Conservation (phyloP, 495 filamentous ascomycete genomes). For the Delitschia confertaspora region DNA sequence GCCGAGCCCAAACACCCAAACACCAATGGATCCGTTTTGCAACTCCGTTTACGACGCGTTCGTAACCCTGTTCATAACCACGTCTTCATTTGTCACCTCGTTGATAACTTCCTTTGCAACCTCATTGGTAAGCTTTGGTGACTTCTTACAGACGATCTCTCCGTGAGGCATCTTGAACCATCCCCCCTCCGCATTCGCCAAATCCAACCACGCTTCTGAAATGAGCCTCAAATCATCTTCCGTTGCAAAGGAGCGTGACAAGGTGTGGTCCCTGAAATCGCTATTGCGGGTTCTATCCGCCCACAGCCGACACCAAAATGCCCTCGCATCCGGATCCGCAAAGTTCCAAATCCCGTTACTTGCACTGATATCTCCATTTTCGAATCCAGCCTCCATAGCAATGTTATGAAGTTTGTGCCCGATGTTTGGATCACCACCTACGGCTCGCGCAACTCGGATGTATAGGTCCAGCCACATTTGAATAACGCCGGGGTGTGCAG, state of each 20-base stretch:
- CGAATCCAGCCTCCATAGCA: slow-evolving; percentile 44
- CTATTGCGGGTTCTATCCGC: slow-evolving; percentile 38
- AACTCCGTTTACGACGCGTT: no score
- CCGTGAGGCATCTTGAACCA: slow-evolving; percentile 48
- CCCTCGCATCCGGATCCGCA: slow-evolving; percentile 37
- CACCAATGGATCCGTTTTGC: no score
- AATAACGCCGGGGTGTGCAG: slow-evolving; percentile 35
- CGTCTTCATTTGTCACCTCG: no score
- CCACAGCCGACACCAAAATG: slow-evolving; percentile 42
- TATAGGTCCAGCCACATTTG: slow-evolving; percentile 38
- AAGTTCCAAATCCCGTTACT: slow-evolving; percentile 42
- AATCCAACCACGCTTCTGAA: slow-evolving; percentile 38
- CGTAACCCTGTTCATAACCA: no score
- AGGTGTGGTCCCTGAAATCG: slow-evolving; percentile 35
- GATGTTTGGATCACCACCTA: slow-evolving; percentile 44
- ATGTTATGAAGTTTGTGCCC: slow-evolving; percentile 43
- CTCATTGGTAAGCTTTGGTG: no score
- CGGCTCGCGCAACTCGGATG: slow-evolving; percentile 33
- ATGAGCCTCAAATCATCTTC: slow-evolving; percentile 40
- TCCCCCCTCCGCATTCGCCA: slow-evolving; percentile 40
- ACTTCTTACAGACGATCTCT: slow-evolving; percentile 48
- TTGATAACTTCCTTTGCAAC: no score
- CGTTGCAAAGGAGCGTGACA: slow-evolving; percentile 36
- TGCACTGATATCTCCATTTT: slow-evolving; percentile 30
- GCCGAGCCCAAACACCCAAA: no score